Evolutionary conservation across 2,329 filamentous ascomycete species (phyloP).

Genomic region (Penicillium sp.): DNA sequence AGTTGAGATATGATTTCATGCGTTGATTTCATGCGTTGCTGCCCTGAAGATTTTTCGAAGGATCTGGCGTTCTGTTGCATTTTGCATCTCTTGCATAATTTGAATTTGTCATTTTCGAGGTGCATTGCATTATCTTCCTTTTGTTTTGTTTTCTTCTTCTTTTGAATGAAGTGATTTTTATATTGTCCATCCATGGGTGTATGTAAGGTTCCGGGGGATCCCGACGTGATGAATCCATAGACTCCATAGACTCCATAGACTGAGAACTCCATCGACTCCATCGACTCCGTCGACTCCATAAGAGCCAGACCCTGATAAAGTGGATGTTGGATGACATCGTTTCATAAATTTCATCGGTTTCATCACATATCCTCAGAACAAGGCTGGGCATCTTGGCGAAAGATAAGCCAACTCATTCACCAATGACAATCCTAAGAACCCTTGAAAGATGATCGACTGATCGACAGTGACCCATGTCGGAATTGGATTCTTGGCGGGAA

Average conservation of each 20-base stretch:
- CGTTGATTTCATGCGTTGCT: conserved; percentile 13
- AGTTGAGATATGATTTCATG: conserved; percentile 14
- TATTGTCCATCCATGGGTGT: background rate
- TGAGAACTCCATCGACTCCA: no score
- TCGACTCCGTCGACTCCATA: no score
- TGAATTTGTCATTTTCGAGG: conserved; percentile 11
- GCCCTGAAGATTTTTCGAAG: background rate
- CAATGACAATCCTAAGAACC: conserved; percentile 5
- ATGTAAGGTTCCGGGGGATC: background rate
- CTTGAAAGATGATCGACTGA: conserved; percentile 1
- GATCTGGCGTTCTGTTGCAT: conserved; percentile 6
- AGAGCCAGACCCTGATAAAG: background rate
- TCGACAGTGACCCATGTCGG: conserved; percentile 8
- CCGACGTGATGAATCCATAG: background rate
- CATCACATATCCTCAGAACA: background rate
- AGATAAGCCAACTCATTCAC: background rate
- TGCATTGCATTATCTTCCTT: conserved; percentile 16
- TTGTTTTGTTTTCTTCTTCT: background rate
- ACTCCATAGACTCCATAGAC: background rate
- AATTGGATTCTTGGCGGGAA: conserved; percentile 13
- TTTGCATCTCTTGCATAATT: conserved; percentile 13
- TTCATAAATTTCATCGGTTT: background rate
- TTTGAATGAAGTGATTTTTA: background rate
- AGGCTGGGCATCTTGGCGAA: conserved; percentile 12
- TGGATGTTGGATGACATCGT: background rate